Evolutionary conservation across 805 yeast species (phyloP), one percentile per base, ranked within the genome.

Genomic region (Pichia membranifaciens): DNA sequence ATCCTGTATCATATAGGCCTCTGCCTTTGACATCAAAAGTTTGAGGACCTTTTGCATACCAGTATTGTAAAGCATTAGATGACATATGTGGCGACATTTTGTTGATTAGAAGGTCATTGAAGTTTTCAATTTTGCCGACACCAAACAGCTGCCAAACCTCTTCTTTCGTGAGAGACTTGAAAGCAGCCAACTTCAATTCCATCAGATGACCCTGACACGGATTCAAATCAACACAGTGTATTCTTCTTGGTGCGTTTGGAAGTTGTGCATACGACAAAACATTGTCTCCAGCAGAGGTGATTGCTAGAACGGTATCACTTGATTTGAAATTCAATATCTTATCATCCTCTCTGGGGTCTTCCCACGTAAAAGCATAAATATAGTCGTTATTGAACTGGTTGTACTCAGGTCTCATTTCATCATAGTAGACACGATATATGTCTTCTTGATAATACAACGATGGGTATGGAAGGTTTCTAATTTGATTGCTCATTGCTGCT

Each of bases 361-460:
- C 95, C 95, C 95, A 86, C 6, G 95, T 86, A 65, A 86, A 86
- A 4, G 95, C 90, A 60, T 86, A 87, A 51, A 86, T 87, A 63
- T 84, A 86, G 66, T 86, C 89, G 59, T 84, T 75, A 50, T 76
- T 79, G 69, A 86, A 86, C 63, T 84, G 89, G 43, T 74, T 76
- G 60, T 82, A 82, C 54, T 75, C 75, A 7, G 83, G 79, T 58
- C 78, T 77, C 54, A 79, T 62, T 58, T 84, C 91, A 62, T 86
- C 88, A 58, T 81, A 86, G 66, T 80, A 86, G 37, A 85, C 88
- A 58, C 95, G 74, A 83, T 90, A 85, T 22, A 80, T 72, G 60
- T 85, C 85, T 43, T 67, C 71, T 66, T 87, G 95, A 67, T 86
- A 86, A 66, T 84, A 87, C 54, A 84, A 70, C 2, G 91, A 83